These are phyloP conservation scores for Globisporangium ultimum DNA, from an alignment of 352 stramenopile genomes.

Conservation along the genomic window DNA sequence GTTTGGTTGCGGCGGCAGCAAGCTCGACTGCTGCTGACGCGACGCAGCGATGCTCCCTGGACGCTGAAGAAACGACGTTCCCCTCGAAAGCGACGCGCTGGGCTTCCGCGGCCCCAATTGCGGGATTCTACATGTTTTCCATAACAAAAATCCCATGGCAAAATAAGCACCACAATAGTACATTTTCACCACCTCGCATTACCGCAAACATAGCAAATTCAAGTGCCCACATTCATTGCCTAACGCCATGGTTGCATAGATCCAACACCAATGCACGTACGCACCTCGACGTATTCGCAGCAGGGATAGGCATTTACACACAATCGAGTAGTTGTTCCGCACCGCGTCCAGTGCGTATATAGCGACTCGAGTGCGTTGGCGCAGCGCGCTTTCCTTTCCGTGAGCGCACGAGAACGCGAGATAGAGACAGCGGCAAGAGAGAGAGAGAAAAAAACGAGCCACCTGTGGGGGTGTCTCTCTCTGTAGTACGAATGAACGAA, in stretches of 20 bases:
- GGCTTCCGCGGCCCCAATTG: slow-evolving; percentile 17
- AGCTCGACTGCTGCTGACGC: slow-evolving; percentile 4
- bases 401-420: too few species aligned
- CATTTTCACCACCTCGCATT: neutral
- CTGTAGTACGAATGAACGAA: too few species aligned
- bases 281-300: slow-evolving; percentile 10
- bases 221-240: too few species aligned
- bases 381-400: too few species aligned
- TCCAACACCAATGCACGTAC: neutral
- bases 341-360: too few species aligned
- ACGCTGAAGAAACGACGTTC: slow-evolving; percentile 17
- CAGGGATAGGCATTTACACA: slow-evolving; percentile 11
- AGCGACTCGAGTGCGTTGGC: too few species aligned
- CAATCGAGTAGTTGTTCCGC: too few species aligned
- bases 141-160: neutral
- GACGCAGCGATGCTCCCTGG: slow-evolving; percentile 7
- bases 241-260: too few species aligned
- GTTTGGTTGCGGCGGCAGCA: slow-evolving; percentile 4
- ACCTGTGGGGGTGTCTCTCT: too few species aligned
- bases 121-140: slow-evolving; percentile 15
- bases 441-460: too few species aligned
- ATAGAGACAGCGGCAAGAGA: too few species aligned
- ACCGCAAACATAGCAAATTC: neutral
- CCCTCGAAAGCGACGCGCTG: slow-evolving; percentile 2
- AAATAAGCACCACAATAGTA: neutral